Conservation (phyloP, 2,329 filamentous ascomycete genomes). For the Eurotiales sp. region DNA sequence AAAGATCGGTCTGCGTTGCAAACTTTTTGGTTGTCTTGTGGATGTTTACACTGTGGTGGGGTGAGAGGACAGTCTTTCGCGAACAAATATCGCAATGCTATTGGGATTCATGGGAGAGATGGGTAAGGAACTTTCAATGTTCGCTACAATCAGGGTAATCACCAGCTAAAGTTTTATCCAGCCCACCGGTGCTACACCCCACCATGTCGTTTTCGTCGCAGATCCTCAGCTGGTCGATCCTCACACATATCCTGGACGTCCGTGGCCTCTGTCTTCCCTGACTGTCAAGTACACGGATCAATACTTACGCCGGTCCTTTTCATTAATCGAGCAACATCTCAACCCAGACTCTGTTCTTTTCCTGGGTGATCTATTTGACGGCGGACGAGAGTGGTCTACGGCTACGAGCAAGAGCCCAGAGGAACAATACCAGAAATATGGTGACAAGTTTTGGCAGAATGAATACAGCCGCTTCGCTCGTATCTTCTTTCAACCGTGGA, state of each 20-base stretch:
- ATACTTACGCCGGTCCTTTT: conserved; percentile 80
- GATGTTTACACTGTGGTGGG: conserved; percentile 75
- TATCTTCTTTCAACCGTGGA: conserved; percentile 75
- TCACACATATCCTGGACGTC: conserved; percentile 86
- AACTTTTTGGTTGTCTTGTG: conserved; percentile 69
- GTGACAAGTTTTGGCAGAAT: conserved; percentile 75
- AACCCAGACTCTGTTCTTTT: conserved; percentile 88
- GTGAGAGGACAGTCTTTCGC: conserved; percentile 75
- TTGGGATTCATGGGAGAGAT: conserved; percentile 89
- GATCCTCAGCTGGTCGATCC: conserved; percentile 91
- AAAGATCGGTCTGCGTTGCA: conserved; percentile 44
- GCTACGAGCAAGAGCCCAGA: conserved; percentile 57
- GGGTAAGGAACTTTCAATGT: conserved; percentile 58
- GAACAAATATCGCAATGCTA: conserved; percentile 67
- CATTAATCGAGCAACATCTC: conserved; percentile 68
- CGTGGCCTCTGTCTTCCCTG: conserved; percentile 65
- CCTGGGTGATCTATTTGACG: conserved; percentile 91
- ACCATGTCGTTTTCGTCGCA: conserved; percentile 78
- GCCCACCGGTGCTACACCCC: conserved; percentile 74
- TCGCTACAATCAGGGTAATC: background rate
- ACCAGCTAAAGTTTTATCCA: conserved; percentile 34
- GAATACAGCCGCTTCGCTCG: conserved; percentile 84
- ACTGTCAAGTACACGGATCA: conserved; percentile 78
- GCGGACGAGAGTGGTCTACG: conserved; percentile 91
- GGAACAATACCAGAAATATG: conserved; percentile 70